Evolutionary conservation across 441 rosid genomes (phyloP), one percentile per base, ranked within the genome.

Genomic region (Metrosideros polymorpha): DNA sequence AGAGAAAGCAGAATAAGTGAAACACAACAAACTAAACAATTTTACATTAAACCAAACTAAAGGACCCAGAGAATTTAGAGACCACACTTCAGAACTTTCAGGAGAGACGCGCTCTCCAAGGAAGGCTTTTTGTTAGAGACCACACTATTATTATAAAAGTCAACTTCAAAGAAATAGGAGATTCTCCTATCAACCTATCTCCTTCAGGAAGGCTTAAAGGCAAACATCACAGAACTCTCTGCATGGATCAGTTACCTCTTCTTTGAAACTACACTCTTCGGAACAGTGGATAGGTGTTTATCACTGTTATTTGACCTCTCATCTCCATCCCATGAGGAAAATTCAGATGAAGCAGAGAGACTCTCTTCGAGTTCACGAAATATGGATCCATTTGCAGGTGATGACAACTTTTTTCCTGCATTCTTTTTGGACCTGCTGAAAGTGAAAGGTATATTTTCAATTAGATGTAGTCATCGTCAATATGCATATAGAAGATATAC

Each of bases 241-340:
- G 45, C 45, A 66, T 35, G 14, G 19, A 45, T 27, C 32, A 55
- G 84, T 84, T 89, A 97, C 99, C 98, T 93, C 88, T 88, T 92
- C 54, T 86, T 91, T 88, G 63, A 85, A 82, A 90, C 91, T 86
- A 91, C 93, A 85, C 86, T 87, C 91, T 89, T 93, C 76, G 66
- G 83, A 43, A 88, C 63, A 87, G 94, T 66, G 61, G 93, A 91
- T 85, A 88, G 92, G 83, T 90, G 94, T 83, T 91, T 90, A 90
- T 95, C 95, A 88, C 97, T 95, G 89, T 93, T 91, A 86, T 89
- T 92, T 83, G 92, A 94, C 90, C 91, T 94, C 82, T 97, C 97
- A 85, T 95, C 98, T 43, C 90, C 94, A 88, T 86, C 89, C 93
- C 94, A 92, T 59, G 99, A 95, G 85, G 93, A 92, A 84, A 97